These are phyloP conservation scores for Lactarius indigo DNA, from an alignment of 768 basidiomycete genomes.

Conservation along the genomic window DNA sequence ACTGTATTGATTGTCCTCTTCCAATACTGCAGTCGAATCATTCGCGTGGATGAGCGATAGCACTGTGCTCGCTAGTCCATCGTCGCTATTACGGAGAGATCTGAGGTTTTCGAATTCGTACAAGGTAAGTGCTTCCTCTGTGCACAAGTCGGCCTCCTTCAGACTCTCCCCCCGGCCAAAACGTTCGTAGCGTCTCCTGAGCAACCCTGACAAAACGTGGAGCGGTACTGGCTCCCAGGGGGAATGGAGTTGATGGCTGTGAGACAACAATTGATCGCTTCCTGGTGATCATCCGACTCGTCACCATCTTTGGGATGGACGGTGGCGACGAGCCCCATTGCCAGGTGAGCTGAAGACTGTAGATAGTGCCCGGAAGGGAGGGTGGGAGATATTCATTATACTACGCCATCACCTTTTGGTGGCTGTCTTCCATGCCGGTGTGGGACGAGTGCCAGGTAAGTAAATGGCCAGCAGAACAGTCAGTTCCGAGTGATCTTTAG, in stretches of 20 bases:
- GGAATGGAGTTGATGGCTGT: background rate
- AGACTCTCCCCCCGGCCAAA: slow-evolving; percentile 4
- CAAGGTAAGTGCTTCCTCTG: background rate
- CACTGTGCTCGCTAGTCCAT: background rate
- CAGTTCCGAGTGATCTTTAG: background rate
- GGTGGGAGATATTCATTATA: slow-evolving; percentile 5
- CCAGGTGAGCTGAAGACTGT: background rate
- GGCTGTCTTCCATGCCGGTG: too few relatives aligned
- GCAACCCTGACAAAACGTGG: background rate
- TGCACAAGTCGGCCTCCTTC: background rate
- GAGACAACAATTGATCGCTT: background rate
- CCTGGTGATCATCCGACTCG: background rate
- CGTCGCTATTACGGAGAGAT: background rate
- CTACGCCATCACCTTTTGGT: background rate
- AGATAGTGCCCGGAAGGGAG: background rate
- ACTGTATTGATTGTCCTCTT: slow-evolving; percentile 1
- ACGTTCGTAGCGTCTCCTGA: background rate
- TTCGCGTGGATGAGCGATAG: background rate
- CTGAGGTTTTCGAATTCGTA: slow-evolving; percentile 1
- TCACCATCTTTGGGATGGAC: background rate
- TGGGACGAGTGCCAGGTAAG: background rate
- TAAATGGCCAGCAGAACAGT: background rate
- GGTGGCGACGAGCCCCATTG: background rate
- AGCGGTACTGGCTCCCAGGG: background rate
- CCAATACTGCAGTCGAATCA: background rate